phyloP scores from a whole-genome alignment of 2,329 filamentous ascomycete species.

The Cordyceps fumosorosea region DNA sequence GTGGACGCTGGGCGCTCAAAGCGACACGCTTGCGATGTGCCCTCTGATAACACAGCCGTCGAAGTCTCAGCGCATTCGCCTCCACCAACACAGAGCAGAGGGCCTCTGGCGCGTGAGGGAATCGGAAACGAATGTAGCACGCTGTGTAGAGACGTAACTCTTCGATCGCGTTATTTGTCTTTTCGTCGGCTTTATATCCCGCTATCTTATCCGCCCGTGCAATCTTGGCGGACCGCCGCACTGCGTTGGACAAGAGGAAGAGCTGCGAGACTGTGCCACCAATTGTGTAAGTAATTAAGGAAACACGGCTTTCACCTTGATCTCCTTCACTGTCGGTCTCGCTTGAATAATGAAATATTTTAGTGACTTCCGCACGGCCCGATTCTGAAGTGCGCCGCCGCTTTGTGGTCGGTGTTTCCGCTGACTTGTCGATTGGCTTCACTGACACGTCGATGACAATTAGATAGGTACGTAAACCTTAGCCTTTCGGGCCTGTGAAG shows the following conservation, averaged over 20 bases:
- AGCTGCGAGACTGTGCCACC: slow-evolving; percentile 23
- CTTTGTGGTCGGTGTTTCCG: background rate
- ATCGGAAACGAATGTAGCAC: slow-evolving; percentile 23
- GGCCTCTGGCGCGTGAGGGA: slow-evolving; percentile 20
- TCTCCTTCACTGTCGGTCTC: slow-evolving; percentile 14
- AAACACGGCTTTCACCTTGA: slow-evolving; percentile 17
- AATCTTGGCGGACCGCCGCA: slow-evolving; percentile 22
- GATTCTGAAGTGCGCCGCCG: background rate
- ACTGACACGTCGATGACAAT: no score
- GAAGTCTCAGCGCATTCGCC: slow-evolving; percentile 18
- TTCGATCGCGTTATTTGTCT: slow-evolving; percentile 22
- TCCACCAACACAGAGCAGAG: slow-evolving; percentile 18
- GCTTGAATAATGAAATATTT: slow-evolving; percentile 11
- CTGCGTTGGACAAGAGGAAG: slow-evolving; percentile 23
- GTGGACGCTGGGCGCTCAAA: slow-evolving; percentile 15
- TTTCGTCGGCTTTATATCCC: slow-evolving; percentile 21
- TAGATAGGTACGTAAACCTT: no score
- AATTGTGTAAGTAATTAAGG: slow-evolving; percentile 18
- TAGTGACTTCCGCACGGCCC: slow-evolving; percentile 14
- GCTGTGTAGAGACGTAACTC: slow-evolving; percentile 24
- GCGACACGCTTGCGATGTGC: slow-evolving; percentile 16
- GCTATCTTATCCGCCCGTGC: slow-evolving; percentile 19
- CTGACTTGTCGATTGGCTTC: background rate
- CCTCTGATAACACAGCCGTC: slow-evolving; percentile 18
- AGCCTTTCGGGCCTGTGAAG: no score